phyloP scores from a whole-genome alignment of 257 asterid genomes.

The Solanum sejunctum region DNA sequence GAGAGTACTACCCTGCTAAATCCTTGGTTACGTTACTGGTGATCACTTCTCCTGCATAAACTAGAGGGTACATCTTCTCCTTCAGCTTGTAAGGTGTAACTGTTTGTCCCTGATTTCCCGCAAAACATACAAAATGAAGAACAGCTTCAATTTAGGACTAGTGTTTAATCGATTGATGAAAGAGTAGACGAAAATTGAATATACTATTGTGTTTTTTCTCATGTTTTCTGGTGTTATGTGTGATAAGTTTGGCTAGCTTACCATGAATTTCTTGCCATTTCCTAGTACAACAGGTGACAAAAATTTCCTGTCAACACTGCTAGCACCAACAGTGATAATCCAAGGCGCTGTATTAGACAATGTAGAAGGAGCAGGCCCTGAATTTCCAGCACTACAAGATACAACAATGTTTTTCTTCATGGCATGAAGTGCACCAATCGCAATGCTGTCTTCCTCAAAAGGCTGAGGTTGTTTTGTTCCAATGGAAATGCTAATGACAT shows the following conservation, averaged over 20 bases:
- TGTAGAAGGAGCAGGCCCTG: conserved; percentile 48
- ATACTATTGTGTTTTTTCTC: neutral
- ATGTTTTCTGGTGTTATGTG: neutral
- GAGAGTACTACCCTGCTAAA: conserved; percentile 44
- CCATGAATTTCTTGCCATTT: conserved; percentile 44
- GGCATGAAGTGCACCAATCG: conserved; percentile 76
- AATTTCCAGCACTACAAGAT: conserved; percentile 77
- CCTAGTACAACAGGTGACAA: conserved; percentile 46
- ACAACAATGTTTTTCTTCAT: conserved; percentile 51
- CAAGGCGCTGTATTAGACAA: conserved; percentile 78
- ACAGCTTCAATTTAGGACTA: neutral
- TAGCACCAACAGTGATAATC: conserved; percentile 89
- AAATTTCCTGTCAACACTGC: conserved; percentile 64
- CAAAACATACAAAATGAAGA: neutral
- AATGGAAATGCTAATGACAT: conserved; percentile 66
- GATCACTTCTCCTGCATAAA: conserved; percentile 51
- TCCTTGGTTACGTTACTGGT: conserved; percentile 25
- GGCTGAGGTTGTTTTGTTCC: conserved; percentile 34
- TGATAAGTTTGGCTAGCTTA: neutral
- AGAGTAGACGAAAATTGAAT: neutral
- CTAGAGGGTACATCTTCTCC: conserved; percentile 48
- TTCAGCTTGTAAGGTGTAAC: conserved; percentile 46
- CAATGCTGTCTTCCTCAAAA: conserved; percentile 40
- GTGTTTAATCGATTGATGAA: neutral
- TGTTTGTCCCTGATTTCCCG: conserved; percentile 56